A percentile compares a stretch with the other conserved stretches of the same genome.
Evolutionary conservation across 2,329 filamentous ascomycete genomes (phyloP).

Genomic region (Ascochyta viciae-villosae): DNA sequence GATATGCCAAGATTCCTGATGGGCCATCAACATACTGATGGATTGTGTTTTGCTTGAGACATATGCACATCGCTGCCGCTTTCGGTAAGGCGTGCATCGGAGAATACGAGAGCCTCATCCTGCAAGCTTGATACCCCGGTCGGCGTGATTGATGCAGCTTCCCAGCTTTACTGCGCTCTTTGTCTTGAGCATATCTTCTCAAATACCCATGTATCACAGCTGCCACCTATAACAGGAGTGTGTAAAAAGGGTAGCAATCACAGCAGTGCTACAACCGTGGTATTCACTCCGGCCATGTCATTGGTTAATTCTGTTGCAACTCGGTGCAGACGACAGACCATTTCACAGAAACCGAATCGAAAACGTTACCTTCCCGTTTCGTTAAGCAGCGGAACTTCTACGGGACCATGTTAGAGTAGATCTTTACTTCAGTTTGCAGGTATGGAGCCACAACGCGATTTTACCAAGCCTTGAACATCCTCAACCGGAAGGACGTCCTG

Average conservation of each 20-base stretch:
- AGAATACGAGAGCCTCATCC: conserved; percentile 6
- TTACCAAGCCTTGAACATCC: not conserved
- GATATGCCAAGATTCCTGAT: not conserved
- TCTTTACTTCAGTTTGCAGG: conserved; percentile 1
- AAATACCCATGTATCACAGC: too few species aligned
- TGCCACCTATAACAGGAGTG: too few species aligned
- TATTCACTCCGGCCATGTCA: too few species aligned
- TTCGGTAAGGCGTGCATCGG: not conserved
- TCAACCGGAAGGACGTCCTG: not conserved
- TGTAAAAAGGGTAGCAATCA: too few species aligned
- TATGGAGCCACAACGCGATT: not conserved
- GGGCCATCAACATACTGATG: not conserved
- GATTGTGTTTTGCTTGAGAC: not conserved
- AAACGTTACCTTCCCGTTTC: conserved; percentile 2
- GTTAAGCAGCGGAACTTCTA: conserved; percentile 3
- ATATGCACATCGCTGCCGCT: not conserved
- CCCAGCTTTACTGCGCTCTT: too few species aligned
- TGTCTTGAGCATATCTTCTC: too few species aligned
- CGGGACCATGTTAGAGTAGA: not conserved
- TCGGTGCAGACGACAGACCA: not conserved
- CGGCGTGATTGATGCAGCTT: too few species aligned
- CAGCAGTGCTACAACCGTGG: too few species aligned
- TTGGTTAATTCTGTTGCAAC: too few species aligned
- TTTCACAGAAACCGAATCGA: not conserved
- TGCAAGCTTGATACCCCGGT: not conserved